Conservation (phyloP, 2,329 filamentous ascomycete genomes). For the Meredithiella fracta region DNA sequence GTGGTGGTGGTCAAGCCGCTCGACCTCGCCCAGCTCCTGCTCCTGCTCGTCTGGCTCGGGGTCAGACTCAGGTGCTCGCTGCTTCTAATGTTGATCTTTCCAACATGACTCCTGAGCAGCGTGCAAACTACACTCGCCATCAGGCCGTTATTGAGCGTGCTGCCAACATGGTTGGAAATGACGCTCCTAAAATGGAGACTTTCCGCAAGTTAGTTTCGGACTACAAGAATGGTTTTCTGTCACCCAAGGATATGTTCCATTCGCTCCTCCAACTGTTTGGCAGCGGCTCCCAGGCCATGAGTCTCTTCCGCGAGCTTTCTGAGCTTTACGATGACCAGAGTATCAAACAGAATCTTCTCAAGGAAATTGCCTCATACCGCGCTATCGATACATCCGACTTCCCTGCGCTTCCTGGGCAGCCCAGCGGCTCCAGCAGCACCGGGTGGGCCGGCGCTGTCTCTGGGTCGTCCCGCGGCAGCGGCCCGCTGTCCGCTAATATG, state of each 20-base stretch:
- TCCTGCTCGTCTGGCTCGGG: not conserved
- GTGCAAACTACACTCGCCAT: slow-evolving; percentile 65
- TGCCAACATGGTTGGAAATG: slow-evolving; percentile 61
- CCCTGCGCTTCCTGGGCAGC: slow-evolving; percentile 65
- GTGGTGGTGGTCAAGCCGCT: slow-evolving; percentile 42
- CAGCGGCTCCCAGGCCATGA: slow-evolving; percentile 44
- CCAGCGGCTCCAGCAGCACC: slow-evolving; percentile 34
- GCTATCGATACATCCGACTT: slow-evolving; percentile 85
- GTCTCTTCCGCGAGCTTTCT: slow-evolving; percentile 75
- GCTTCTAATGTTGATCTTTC: slow-evolving; percentile 12
- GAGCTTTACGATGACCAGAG: slow-evolving; percentile 75
- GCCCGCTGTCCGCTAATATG: slow-evolving; percentile 32
- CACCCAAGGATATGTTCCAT: slow-evolving; percentile 65
- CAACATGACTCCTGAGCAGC: slow-evolving; percentile 53
- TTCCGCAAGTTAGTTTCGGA: slow-evolving; percentile 70
- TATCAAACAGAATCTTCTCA: slow-evolving; percentile 58
- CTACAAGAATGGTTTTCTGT: slow-evolving; percentile 53
- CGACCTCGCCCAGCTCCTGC: slow-evolving; percentile 13
- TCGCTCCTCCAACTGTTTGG: slow-evolving; percentile 71
- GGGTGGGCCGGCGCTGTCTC: slow-evolving; percentile 45
- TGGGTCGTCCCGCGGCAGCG: slow-evolving; percentile 35
- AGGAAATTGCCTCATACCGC: slow-evolving; percentile 88
- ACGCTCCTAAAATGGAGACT: slow-evolving; percentile 52
- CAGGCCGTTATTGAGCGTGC: slow-evolving; percentile 75
- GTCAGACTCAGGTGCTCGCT: not conserved